A percentile compares a stretch with the other conserved stretches of the same genome.
Conservation (phyloP, 2,329 filamentous ascomycete species). For the Lasiodiplodia hormozganensis region DNA sequence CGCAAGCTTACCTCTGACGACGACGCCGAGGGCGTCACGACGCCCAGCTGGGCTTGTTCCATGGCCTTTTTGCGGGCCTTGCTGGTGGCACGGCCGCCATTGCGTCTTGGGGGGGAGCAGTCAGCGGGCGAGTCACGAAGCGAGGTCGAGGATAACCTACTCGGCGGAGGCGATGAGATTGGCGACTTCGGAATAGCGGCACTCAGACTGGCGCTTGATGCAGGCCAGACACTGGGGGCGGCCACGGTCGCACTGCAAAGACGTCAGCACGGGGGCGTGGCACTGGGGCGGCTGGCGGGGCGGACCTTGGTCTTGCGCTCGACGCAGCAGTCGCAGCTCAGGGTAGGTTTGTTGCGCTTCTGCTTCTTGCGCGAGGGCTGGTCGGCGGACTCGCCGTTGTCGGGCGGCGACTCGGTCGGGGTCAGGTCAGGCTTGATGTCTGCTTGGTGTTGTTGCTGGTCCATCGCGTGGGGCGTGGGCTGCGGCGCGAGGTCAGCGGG, state of each 20-base stretch:
- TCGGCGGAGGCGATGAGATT: slow-evolving; percentile 70
- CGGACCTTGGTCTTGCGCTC: slow-evolving; percentile 81
- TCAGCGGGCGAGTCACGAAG: slow-evolving; percentile 30
- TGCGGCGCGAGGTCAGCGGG: slow-evolving; percentile 12
- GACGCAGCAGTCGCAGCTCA: slow-evolving; percentile 81
- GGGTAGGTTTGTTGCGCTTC: slow-evolving; percentile 82
- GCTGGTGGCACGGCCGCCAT: slow-evolving; percentile 28
- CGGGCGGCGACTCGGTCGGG: slow-evolving; percentile 1
- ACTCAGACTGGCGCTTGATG: slow-evolving; percentile 78
- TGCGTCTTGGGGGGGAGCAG: slow-evolving; percentile 12
- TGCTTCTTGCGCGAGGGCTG: slow-evolving; percentile 65
- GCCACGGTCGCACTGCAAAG: slow-evolving; percentile 72
- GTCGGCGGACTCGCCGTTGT: not conserved
- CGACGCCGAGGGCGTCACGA: slow-evolving; percentile 25
- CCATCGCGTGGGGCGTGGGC: slow-evolving; percentile 4
- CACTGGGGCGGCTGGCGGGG: not conserved
- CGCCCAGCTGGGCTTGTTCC: slow-evolving; percentile 22
- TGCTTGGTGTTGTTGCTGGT: not conserved
- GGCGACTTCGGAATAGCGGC: slow-evolving; percentile 77
- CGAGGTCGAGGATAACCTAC: slow-evolving; percentile 54
- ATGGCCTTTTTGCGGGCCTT: slow-evolving; percentile 27
- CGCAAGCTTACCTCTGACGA: slow-evolving; percentile 27
- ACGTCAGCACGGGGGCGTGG: slow-evolving; percentile 16
- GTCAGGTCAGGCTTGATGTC: not conserved
- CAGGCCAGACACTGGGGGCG: slow-evolving; percentile 65